A percentile compares a stretch with the other conserved stretches of the same genome.
Conservation (phyloP, 371 early-diverging fungal species). For the Fennellomyces sp. region DNA sequence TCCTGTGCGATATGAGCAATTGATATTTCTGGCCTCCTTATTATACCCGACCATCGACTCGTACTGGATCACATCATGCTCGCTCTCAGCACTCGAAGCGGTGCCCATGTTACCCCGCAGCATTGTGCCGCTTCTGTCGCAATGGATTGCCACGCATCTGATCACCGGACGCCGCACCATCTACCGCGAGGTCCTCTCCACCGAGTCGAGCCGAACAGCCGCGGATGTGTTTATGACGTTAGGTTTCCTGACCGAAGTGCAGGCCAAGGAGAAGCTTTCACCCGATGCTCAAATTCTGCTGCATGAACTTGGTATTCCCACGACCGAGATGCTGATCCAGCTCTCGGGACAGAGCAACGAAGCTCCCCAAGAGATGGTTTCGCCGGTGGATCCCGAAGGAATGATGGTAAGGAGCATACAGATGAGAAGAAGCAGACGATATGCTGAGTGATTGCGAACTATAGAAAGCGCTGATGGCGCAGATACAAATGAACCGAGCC, state of each 20-base stretch:
- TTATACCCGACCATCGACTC: conserved; percentile 53
- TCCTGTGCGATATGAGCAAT: conserved; percentile 39
- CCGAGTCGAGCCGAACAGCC: conserved; percentile 46
- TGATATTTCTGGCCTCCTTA: conserved; percentile 46
- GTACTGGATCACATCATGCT: conserved; percentile 57
- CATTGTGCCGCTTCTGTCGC: conserved; percentile 43
- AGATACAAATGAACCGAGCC: conserved; percentile 57
- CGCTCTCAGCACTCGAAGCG: conserved; percentile 49
- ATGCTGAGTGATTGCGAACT: not conserved
- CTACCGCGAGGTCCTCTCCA: conserved; percentile 52
- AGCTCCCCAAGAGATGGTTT: conserved; percentile 38
- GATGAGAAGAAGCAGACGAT: not conserved
- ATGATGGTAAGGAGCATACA: conserved; percentile 57
- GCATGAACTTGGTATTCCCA: conserved; percentile 51
- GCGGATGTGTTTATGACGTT: conserved; percentile 48
- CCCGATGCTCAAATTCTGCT: conserved; percentile 52
- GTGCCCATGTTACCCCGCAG: conserved; percentile 52
- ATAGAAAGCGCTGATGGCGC: conserved; percentile 54
- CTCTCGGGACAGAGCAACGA: conserved; percentile 48
- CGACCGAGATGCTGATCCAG: conserved; percentile 46
- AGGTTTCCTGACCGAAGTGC: conserved; percentile 46
- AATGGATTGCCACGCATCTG: conserved; percentile 57
- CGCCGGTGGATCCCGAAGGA: conserved; percentile 47
- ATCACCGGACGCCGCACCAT: conserved; percentile 49
- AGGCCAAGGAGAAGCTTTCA: conserved; percentile 44